phyloP scores from a whole-genome alignment of 2,329 filamentous ascomycete genomes.

The Penicillium sp. region DNA sequence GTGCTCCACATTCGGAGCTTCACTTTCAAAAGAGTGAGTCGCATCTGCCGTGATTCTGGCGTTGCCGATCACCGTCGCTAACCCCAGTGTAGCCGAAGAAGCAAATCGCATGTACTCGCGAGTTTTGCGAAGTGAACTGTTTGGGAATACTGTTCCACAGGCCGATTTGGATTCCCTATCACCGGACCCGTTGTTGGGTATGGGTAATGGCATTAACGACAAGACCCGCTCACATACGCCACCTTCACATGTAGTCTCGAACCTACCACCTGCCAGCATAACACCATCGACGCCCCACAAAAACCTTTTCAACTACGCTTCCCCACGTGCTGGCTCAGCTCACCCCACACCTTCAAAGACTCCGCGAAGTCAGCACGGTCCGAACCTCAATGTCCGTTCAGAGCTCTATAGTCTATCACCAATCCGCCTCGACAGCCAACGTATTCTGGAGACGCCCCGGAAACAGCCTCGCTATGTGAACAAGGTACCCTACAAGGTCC shows the following conservation, averaged over 20 bases:
- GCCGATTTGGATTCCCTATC: constrained; percentile 56
- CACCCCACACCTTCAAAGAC: constrained; percentile 83
- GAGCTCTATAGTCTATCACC: constrained; percentile 94
- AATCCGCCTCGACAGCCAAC: constrained; percentile 83
- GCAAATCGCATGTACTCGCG: constrained; percentile 88
- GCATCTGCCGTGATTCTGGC: too few species aligned
- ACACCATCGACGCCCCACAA: constrained; percentile 95
- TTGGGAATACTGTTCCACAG: constrained; percentile 82
- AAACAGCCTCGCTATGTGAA: constrained; percentile 82
- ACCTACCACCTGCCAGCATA: constrained; percentile 61
- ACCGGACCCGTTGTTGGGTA: constrained; percentile 44
- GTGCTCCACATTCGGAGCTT: constrained; percentile 77
- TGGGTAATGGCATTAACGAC: constrained; percentile 49
- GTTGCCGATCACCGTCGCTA: too few species aligned
- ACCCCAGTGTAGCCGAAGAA: constrained; percentile 79
- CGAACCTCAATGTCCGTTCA: constrained; percentile 78
- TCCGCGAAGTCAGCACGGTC: constrained; percentile 75
- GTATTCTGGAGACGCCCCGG: constrained; percentile 81
- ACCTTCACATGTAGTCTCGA: constrained; percentile 56
- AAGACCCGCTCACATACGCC: constrained; percentile 71
- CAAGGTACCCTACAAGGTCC: constrained; percentile 94
- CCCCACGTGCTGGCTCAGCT: constrained; percentile 63
- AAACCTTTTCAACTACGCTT: constrained; percentile 89
- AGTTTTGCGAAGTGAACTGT: constrained; percentile 80
- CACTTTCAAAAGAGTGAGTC: constrained; percentile 82